Base-by-base conservation (phyloP, 495 filamentous ascomycete species). In the Articulospora tetracladia region DNA sequence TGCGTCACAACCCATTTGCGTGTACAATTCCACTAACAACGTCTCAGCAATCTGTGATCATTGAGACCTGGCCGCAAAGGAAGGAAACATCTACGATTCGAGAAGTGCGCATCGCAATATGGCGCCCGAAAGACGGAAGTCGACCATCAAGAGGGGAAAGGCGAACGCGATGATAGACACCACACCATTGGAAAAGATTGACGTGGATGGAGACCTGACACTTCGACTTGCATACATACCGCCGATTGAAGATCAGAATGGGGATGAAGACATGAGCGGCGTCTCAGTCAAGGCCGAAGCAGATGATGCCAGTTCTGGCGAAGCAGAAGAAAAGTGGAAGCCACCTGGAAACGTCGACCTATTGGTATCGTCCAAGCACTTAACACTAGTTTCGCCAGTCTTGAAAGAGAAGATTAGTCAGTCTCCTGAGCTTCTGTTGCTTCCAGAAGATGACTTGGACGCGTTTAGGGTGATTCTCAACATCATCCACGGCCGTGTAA, bases 341-440 rank as follows among this genome's bases (percentile, higher is more conserved):
- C 39, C 39, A 17, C 17, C 39, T 44, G 48, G 25, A n/a, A 28
- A 61, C 26, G 36, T 56, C 10, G 54, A 57, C 10, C 20, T 58
- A 25, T 39, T 36, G 13, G 78, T 82, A 2, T 85, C 81, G 19
- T 80, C 80, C 1, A 77, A 74, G 25, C 78, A 84, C 62, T 64
- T 86, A 22, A 70, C 64, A 0, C 60, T 83, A 19, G 75, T 77
- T 1, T 85, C 80, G 1, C 67, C 75, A 1, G 61, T 75, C 4
- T 83, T 86, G 22, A 50, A 50, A 44, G 39, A 44, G 11, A 12
- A 44, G 3, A 44, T 44, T n/a, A 44, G 39, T 7, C 3, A 11
- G 8, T 44, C 39, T 44, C 39, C 39, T 3, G 39, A 44, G 15
- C 39, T 44, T 8, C 39, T 44, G 17, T 44, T 44, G 15, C 56